phyloP scores from a whole-genome alignment of 2,329 filamentous ascomycete genomes.

The Xylariaceae sp. region DNA sequence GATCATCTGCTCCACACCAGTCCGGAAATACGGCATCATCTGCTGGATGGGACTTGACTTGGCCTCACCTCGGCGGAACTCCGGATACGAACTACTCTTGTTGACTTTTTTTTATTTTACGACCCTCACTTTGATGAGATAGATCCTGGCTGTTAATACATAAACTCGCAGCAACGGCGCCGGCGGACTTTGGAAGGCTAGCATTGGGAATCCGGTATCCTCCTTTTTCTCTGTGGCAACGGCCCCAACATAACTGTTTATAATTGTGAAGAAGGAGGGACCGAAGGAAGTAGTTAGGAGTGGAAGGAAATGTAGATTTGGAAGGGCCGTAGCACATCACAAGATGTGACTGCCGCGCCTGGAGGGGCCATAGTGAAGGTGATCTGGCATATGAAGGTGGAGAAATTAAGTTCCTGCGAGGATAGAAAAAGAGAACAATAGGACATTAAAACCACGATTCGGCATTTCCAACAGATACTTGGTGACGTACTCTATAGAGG shows the following conservation, averaged over 20 bases:
- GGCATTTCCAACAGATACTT: constrained; percentile 22
- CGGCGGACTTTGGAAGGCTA: constrained; percentile 42
- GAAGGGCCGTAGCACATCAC: constrained; percentile 27
- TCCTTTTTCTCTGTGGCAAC: constrained; percentile 38
- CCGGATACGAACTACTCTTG: constrained; percentile 37
- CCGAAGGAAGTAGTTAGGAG: constrained; percentile 3
- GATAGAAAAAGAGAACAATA: constrained; percentile 37
- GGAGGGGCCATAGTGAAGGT: constrained; percentile 32
- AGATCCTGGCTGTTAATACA: constrained; percentile 45
- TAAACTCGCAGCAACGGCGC: constrained; percentile 45
- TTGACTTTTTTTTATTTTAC: constrained; percentile 39
- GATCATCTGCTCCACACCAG: constrained; percentile 14
- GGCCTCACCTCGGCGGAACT: constrained; percentile 34
- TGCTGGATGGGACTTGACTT: constrained; percentile 16
- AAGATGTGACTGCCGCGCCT: constrained; percentile 26
- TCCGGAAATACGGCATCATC: constrained; percentile 19
- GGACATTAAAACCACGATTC: constrained; percentile 31
- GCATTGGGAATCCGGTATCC: constrained; percentile 42
- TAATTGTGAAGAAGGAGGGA: constrained; percentile 34
- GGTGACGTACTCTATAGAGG: constrained; percentile 18
- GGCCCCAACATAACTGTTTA: constrained; percentile 38
- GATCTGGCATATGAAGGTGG: constrained; percentile 32
- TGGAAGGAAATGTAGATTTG: constrained; percentile 27
- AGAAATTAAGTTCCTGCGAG: constrained; percentile 29
- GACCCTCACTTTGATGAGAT: constrained; percentile 46